phyloP scores from a whole-genome alignment of 208 protist genomes.

The Leishmania lainsoni region DNA sequence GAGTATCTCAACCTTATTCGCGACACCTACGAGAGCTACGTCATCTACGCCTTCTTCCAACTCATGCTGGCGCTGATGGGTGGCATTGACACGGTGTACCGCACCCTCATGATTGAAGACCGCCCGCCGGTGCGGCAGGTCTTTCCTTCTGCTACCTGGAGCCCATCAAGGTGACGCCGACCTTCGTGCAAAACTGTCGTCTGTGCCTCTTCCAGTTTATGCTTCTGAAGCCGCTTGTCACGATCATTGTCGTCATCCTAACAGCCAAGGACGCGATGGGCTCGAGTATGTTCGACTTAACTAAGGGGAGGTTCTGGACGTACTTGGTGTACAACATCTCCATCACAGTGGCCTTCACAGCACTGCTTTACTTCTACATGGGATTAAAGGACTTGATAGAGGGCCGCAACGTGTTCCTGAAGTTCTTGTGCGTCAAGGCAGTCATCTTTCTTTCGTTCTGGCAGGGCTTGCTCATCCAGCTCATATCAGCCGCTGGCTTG shows the following conservation, averaged over 20 bases:
- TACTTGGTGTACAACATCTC: slow-evolving; percentile 93
- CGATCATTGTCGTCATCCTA: slow-evolving; percentile 83
- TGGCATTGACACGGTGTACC: slow-evolving; percentile 85
- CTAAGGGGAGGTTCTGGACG: slow-evolving; percentile 90
- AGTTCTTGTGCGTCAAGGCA: slow-evolving; percentile 93
- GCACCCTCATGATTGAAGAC: slow-evolving; percentile 84
- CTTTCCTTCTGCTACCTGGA: slow-evolving; percentile 84
- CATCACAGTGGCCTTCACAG: slow-evolving; percentile 91
- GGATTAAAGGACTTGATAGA: slow-evolving; percentile 89
- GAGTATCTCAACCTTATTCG: slow-evolving; percentile 92
- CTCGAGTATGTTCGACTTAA: slow-evolving; percentile 66
- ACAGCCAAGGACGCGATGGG: slow-evolving; percentile 74
- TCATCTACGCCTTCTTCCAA: slow-evolving; percentile 94
- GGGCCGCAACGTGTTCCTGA: slow-evolving; percentile 87
- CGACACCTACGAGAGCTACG: slow-evolving; percentile 94
- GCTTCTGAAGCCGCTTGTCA: slow-evolving; percentile 88
- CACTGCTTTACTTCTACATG: slow-evolving; percentile 92
- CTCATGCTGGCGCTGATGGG: slow-evolving; percentile 94
- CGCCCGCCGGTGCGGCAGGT: slow-evolving; percentile 74
- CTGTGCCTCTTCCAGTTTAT: slow-evolving; percentile 93
- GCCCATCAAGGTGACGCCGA: slow-evolving; percentile 80
- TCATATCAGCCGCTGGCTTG: slow-evolving; percentile 65
- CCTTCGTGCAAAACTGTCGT: slow-evolving; percentile 88
- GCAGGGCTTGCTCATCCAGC: slow-evolving; percentile 89
- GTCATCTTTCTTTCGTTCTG: slow-evolving; percentile 95